Evolutionary conservation across 1,284 basidiomycete genomes (phyloP).

Genomic region (Heterobasidion annosum): DNA sequence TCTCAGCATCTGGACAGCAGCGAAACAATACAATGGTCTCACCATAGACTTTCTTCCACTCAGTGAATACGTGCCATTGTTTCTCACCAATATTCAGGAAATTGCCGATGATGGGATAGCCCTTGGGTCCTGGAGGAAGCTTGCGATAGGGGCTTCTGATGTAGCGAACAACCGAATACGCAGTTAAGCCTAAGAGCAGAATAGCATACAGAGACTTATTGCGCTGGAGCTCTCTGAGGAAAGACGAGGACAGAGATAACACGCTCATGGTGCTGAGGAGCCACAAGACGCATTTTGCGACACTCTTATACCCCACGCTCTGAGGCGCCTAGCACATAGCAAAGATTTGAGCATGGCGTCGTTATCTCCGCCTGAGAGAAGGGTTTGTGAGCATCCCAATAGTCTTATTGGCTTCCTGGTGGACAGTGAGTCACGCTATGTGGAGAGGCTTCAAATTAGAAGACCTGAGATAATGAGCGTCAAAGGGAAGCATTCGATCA

Average conservation of each 20-base stretch:
- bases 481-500: too few relatives aligned
- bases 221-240: not conserved
- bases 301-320: too few relatives aligned
- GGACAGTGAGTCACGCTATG: too few relatives aligned
- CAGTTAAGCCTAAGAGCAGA: not conserved
- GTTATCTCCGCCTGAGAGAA: too few relatives aligned
- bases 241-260: not conserved
- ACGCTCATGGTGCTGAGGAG: too few relatives aligned
- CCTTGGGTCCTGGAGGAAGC: not conserved
- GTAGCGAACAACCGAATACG: not conserved
- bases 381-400: too few relatives aligned
- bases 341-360: too few relatives aligned
- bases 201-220: not conserved
- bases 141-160: conserved; percentile 1
- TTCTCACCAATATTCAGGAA: not conserved
- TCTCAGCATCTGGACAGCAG: not conserved
- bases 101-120: not conserved
- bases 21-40: not conserved
- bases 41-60: not conserved
- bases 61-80: not conserved
- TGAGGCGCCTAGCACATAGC: too few relatives aligned
- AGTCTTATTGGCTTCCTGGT: too few relatives aligned
- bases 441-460: too few relatives aligned
- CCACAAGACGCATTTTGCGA: too few relatives aligned
- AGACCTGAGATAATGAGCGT: too few relatives aligned